Conservation (phyloP, 805 yeast species). For the Lachancea thermotolerans region DNA sequence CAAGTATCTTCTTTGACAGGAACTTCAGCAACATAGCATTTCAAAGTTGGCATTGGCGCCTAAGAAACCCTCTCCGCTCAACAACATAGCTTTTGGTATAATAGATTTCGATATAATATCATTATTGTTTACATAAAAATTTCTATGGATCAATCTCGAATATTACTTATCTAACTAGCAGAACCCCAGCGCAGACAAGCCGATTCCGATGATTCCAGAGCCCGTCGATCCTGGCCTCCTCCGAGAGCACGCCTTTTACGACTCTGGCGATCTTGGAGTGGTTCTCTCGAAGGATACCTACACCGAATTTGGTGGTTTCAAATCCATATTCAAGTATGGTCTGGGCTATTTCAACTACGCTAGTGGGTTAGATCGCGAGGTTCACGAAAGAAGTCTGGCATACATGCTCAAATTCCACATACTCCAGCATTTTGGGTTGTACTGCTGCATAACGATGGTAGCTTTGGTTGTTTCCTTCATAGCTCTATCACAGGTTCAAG, state of each 20-base stretch:
- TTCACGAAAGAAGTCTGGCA: constrained; percentile 17
- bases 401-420: constrained; percentile 21
- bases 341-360: constrained; percentile 32
- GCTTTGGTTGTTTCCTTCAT: constrained; percentile 15
- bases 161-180: too few species aligned
- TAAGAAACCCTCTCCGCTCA: too few species aligned
- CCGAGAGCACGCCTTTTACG: constrained; percentile 34
- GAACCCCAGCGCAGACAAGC: neutral
- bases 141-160: too few species aligned
- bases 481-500: constrained; percentile 5
- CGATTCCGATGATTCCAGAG: constrained; percentile 28
- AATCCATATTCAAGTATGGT: constrained; percentile 25
- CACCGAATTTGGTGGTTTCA: constrained; percentile 28
- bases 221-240: constrained; percentile 32
- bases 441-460: constrained; percentile 14
- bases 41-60: too few species aligned
- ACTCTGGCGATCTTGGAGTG: constrained; percentile 23
- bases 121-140: too few species aligned
- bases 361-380: constrained; percentile 17
- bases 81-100: too few species aligned
- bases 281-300: constrained; percentile 27
- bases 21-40: too few species aligned
- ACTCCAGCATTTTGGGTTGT: constrained; percentile 19
- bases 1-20: constrained; percentile 3
- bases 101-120: too few species aligned